phyloP scores from a whole-genome alignment of 495 filamentous ascomycete genomes.

The Mytilinidion resinicola region DNA sequence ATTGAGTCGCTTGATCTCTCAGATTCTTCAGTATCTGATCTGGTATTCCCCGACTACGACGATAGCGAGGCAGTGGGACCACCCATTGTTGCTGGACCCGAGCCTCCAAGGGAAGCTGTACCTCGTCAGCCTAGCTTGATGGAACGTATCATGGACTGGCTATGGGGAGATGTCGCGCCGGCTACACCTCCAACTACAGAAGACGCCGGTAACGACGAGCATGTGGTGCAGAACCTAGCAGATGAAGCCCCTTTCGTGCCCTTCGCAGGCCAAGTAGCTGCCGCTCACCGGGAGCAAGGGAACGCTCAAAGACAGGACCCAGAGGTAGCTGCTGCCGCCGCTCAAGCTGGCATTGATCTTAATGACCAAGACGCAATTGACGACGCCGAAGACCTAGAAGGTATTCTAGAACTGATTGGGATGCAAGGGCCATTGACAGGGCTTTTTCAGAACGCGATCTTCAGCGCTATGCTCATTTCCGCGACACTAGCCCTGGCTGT shows the following conservation, averaged over 20 bases:
- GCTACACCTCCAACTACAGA: conserved; percentile 6
- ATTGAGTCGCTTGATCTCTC: conserved; percentile 5
- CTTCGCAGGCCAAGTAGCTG: conserved; percentile 27
- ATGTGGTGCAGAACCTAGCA: conserved; percentile 50
- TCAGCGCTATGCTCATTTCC: conserved; percentile 83
- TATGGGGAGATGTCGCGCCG: conserved; percentile 55
- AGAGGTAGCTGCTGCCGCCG: conserved; percentile 39
- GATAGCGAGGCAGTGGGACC: neutral
- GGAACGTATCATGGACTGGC: conserved; percentile 44
- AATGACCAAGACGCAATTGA: conserved; percentile 54
- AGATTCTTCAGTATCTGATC: neutral
- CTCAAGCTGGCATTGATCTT: conserved; percentile 48
- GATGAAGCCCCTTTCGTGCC: conserved; percentile 61
- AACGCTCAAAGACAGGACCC: conserved; percentile 30
- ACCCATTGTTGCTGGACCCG: neutral
- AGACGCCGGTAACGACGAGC: conserved; percentile 49
- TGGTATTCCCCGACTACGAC: neutral
- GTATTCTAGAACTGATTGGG: conserved; percentile 90
- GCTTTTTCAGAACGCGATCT: conserved; percentile 88
- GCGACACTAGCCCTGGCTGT: conserved; percentile 77
- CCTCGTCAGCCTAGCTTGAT: conserved; percentile 6
- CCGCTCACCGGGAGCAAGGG: conserved; percentile 7
- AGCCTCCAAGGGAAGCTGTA: conserved; percentile 2
- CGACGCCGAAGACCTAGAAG: conserved; percentile 94
- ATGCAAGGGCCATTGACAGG: conserved; percentile 90